These are phyloP conservation scores for Sporisorium iseilematis-ciliati DNA, from an alignment of 1,284 basidiomycete species.

Conservation along the genomic window DNA sequence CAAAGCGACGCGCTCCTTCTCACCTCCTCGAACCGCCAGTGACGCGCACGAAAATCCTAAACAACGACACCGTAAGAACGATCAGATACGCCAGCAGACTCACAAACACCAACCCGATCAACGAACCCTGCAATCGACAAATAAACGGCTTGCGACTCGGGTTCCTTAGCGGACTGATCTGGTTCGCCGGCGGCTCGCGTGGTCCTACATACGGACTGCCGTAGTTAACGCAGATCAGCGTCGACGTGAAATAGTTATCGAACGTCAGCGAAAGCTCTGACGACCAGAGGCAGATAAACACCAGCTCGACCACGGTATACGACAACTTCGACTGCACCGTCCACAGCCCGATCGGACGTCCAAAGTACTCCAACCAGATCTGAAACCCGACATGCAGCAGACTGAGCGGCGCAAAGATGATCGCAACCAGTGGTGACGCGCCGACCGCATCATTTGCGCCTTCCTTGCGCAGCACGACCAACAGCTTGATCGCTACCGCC, in stretches of 20 bases:
- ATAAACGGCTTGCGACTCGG: conserved; percentile 72
- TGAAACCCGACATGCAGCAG: conserved; percentile 81
- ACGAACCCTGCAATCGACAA: conserved; percentile 72
- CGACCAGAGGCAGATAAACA: conserved; percentile 92
- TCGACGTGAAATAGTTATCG: conserved; percentile 90
- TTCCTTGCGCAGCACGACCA: conserved; percentile 74
- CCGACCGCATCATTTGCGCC: conserved; percentile 79
- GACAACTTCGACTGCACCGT: conserved; percentile 68
- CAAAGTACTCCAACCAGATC: conserved; percentile 80
- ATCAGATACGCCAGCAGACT: conserved; percentile 69
- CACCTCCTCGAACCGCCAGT: conserved; percentile 38
- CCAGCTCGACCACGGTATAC: conserved; percentile 72
- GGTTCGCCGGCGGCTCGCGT: conserved; percentile 71
- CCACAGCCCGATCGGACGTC: conserved; percentile 89
- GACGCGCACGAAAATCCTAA: conserved; percentile 61
- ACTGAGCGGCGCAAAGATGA: conserved; percentile 86
- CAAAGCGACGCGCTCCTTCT: conserved; percentile 1
- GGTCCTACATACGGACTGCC: conserved; percentile 73
- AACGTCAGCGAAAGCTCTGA: conserved; percentile 87
- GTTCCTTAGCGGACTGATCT: conserved; percentile 54
- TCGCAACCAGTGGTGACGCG: conserved; percentile 82
- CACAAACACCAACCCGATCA: conserved; percentile 73
- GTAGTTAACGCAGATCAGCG: conserved; percentile 76
- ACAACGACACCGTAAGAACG: conserved; percentile 63
- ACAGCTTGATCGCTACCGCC: conserved; percentile 82